Evolutionary conservation across 192 early-diverging fungal genomes (phyloP).

Genomic region (Podila verticillata): DNA sequence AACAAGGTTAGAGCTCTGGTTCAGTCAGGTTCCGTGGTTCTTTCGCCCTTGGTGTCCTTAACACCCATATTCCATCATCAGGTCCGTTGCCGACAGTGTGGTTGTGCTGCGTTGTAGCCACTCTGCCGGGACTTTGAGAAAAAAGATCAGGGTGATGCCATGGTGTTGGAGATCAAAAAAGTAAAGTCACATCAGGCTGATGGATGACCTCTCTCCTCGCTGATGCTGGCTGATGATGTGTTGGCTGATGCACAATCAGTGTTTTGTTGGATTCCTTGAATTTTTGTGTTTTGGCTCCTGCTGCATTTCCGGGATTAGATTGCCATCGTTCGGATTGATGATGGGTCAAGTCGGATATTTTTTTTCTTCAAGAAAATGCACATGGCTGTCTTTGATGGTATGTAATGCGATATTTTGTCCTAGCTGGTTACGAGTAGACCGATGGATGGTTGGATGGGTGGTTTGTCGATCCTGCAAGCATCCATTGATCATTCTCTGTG

Average conservation of each 20-base stretch:
- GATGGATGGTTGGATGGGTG: slow-evolving; percentile 5
- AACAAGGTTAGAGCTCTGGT: not conserved
- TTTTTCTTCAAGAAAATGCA: not conserved
- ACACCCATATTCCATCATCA: not conserved
- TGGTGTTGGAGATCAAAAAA: not conserved
- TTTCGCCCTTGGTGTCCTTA: not conserved
- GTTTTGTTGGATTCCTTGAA: no score
- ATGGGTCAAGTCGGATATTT: not conserved
- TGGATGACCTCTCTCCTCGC: not conserved
- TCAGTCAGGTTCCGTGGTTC: not conserved
- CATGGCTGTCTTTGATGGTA: not conserved
- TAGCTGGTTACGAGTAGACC: not conserved
- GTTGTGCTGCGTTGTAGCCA: no score
- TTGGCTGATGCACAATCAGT: no score
- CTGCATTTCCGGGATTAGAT: no score
- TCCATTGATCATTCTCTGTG: not conserved
- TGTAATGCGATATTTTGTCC: not conserved
- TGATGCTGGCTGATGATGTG: not conserved
- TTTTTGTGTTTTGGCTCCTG: no score
- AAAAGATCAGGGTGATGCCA: slow-evolving; percentile 4
- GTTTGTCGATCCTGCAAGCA: not conserved
- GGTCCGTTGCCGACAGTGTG: not conserved
- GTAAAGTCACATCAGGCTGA: not conserved
- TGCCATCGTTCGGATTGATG: no score
- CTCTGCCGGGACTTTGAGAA: not conserved